Evolutionary conservation across 1,139 yeast genomes (phyloP), one percentile per base, ranked within the genome.

Genomic region (Saccharomyces hybrid): DNA sequence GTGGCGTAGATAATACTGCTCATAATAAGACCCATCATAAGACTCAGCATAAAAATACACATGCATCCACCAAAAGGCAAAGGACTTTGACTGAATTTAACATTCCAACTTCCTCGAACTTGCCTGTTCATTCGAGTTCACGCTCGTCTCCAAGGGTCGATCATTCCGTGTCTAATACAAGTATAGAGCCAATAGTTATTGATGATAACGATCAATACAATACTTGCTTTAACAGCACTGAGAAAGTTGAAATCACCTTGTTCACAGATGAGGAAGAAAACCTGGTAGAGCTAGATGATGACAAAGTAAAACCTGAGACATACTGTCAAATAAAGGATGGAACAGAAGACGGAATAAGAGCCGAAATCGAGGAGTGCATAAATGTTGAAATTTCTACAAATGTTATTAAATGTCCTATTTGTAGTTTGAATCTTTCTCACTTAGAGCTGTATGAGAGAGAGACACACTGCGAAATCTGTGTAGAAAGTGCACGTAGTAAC

Each of bases 401-500:
- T 23, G 46, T 62, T n/a, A 58, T 68, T 1, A 23, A 42, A 2
- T 83, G 88, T 59, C 88, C 87, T 0, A 66, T 83, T 2, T 83
- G 88, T 59, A 56, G 88, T 59, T 56, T 58, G 3, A 68, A 74
- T 47, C 57, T 83, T 16, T 68, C 74, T 1, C 54, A 56, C 1
- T 63, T 78, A 8, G 61, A 71, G 2, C 55, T 82, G 4, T 71
- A 73, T 23, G 74, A 73, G 44, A 70, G 87, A 47, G 78, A 77
- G 9, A 70, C 73, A n/a, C 90, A 84, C 63, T 86, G 83, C 23
- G 84, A 83, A 56, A 69, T 71, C 23, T 84, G 89, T 59, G 62
- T 81, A 26, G 68, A 60, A 46, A 51, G 46, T 25, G 48, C 34
- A 26, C 51, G 47, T 19, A 41, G 54, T 51, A 19, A 58, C 52